Percentiles rank a stretch among this genome's conserved stretches.
Evolutionary conservation across 2,329 filamentous ascomycete species (phyloP).

Genomic region (Pestalotiopsis sp.): DNA sequence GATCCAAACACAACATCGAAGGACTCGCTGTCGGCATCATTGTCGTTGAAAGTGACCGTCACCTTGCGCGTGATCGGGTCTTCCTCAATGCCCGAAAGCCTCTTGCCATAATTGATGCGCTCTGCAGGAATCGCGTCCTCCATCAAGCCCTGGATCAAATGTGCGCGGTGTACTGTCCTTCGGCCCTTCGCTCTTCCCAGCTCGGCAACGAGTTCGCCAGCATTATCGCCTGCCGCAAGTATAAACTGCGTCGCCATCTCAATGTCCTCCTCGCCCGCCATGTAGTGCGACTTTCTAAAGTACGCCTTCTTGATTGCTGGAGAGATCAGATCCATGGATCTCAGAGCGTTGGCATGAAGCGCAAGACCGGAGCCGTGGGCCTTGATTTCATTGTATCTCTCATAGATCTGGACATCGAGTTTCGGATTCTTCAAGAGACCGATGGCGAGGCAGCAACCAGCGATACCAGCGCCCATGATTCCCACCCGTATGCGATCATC

Average conservation of each 20-base stretch:
- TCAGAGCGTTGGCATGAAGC: conserved; percentile 20
- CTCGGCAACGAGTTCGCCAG: conserved; percentile 19
- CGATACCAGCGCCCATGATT: conserved; percentile 20
- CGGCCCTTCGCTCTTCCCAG: conserved; percentile 18
- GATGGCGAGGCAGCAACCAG: conserved; percentile 18
- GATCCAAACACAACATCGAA: conserved; percentile 16
- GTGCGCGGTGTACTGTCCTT: conserved; percentile 19
- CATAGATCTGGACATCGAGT: conserved; percentile 18
- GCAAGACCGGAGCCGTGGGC: conserved; percentile 20
- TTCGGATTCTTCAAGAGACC: conserved; percentile 17
- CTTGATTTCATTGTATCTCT: conserved; percentile 12
- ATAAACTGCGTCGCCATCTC: conserved; percentile 22
- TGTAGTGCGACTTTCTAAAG: conserved; percentile 20
- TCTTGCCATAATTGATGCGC: conserved; percentile 9
- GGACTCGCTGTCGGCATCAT: neutral
- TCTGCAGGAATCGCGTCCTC: conserved; percentile 13
- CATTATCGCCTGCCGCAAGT: conserved; percentile 13
- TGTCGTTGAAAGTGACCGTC: conserved; percentile 8
- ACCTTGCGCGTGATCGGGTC: neutral
- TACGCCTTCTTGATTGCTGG: conserved; percentile 18
- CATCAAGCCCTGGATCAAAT: conserved; percentile 19
- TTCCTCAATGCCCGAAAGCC: neutral
- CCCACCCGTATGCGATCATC: conserved; percentile 15
- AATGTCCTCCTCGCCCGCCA: conserved; percentile 19
- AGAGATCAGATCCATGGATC: conserved; percentile 18